Base-by-base conservation (phyloP, 805 yeast genomes). In the Yarrowia bubula region DNA sequence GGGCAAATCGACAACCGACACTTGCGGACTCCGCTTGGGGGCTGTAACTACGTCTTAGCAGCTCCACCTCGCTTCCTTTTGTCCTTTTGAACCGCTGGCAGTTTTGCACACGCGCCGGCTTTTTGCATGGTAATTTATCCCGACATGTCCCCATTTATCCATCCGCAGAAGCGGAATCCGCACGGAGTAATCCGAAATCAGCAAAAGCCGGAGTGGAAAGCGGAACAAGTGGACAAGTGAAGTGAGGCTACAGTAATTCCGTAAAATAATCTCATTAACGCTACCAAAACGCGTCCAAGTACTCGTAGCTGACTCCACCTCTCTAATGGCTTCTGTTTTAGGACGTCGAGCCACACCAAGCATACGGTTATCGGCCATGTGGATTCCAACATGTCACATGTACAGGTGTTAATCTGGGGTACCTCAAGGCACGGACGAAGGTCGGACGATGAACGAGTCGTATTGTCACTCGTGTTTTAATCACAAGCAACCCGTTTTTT, bases 361-460 rank as follows among this genome's bases (percentile, higher is more conserved):
- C 39, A 48, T 48, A 48, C 55, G 55, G 55, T 48, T 48, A 48
- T 48, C 41, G 55, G 55, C 55, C 55, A 48, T 48, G 55, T 48
- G 55, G 38, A 35, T 35, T 48, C 41, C 55, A 48, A 48, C 55
- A 48, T 48, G 55, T 18, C 55, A 48, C 4, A 33, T 35, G 55
- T 48, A 48, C 11, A 31, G 41, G 15, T 8, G 6, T 8, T 46
- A 47, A 48, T 48, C 55, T 48, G 55, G 55, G 41, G 53, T 47
- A 41, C 55, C 37, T 46, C 18, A 14, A 33, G 53, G 55, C 41
- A 48, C 55, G 55, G 55, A 10, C 55, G 8, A 13, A n/a, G n/a
- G 8, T 48, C 55, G 55, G n/a, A n/a, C n/a, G n/a, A n/a, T n/a
- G n/a, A n/a, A n/a, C n/a, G n/a, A n/a, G n/a, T n/a, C n/a, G n/a